Base-by-base conservation (phyloP, 2,329 filamentous ascomycete genomes). In the Phyllosticta citrichinensis region DNA sequence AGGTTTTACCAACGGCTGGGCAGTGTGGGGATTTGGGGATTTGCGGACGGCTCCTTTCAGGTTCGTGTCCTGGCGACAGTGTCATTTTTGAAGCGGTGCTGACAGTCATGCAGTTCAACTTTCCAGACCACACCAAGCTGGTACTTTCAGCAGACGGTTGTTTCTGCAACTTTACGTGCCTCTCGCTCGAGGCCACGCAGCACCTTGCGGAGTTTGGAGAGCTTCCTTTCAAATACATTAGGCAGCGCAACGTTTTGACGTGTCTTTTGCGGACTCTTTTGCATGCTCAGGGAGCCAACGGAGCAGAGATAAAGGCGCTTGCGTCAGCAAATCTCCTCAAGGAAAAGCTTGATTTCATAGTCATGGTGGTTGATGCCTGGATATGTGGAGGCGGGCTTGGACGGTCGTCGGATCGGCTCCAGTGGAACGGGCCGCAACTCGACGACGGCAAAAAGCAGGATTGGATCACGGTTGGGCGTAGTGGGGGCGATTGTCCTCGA, bases 71-170 rank as follows among this genome's bases (percentile, higher is more conserved):
- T 55, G 20, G 14, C 27, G 12, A 14, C 30, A 30, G n/a, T 6
- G 19, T 27, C 20, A 11, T n/a, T 14, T 9, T 20, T 25, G 51
- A 17, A 47, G 22, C 35, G 56, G 12, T 22, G 60, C 69, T 73
- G 65, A 73, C 66, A 62, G 25, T 47, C 22, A 35, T n/a, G 14
- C 65, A 91, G 83, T 89, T 93, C 75, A 93, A 94, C 75, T 94
- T 94, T 72, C 89, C 89, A 2, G 89, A 94, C 66, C 89, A 94
- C 72, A 93, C 89, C 62, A 94, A 94, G 75, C 83, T 94, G 60
- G 87, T 93, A 12, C 76, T 94, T 25, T 89, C 90, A 62, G 77
- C 86, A 0, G 83, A 87, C 30, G 89, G 87, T n/a, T 84, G 81
- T 1, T 87, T 85, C 80, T 87, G 88, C 66, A 87, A 89, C 70